Evolutionary conservation across 2,329 filamentous ascomycete species (phyloP).

Genomic region (Fusarium siculi): DNA sequence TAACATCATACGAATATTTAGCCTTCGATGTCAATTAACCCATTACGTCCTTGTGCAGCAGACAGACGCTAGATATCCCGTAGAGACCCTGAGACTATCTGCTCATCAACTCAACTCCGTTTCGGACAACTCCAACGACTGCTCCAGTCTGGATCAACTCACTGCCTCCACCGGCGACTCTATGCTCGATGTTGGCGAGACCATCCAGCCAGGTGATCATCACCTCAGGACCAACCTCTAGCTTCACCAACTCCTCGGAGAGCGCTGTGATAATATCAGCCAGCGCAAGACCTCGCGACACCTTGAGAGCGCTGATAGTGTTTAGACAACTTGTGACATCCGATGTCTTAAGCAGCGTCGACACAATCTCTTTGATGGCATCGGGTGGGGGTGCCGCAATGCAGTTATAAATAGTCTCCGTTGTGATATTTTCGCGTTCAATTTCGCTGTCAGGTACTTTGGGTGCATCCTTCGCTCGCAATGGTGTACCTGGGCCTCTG

Average conservation of each 20-base stretch:
- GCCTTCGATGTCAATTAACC: background rate
- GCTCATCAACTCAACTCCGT: constrained; percentile 79
- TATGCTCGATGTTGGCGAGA: constrained; percentile 91
- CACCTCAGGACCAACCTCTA: constrained; percentile 87
- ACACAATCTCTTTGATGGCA: constrained; percentile 85
- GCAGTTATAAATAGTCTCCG: constrained; percentile 95
- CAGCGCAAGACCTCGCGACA: constrained; percentile 84
- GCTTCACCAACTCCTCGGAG: constrained; percentile 80
- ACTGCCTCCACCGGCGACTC: constrained; percentile 86
- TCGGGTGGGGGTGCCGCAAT: constrained; percentile 94
- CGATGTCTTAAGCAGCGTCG: constrained; percentile 82
- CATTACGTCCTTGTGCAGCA: background rate
- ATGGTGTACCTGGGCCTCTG: constrained; percentile 67
- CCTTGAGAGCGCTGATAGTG: constrained; percentile 89
- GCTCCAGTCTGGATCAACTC: constrained; percentile 93
- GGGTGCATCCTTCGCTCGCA: constrained; percentile 69
- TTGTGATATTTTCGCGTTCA: constrained; percentile 82
- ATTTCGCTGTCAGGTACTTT: constrained; percentile 72
- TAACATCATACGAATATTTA: background rate
- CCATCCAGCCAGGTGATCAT: constrained; percentile 93
- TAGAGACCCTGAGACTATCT: constrained; percentile 37
- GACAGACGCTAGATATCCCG: background rate
- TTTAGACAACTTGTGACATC: constrained; percentile 91
- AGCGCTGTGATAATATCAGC: constrained; percentile 93
- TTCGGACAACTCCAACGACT: constrained; percentile 87